Conservation (phyloP, 2,329 filamentous ascomycete species). For the Aureobasidium sp. region DNA sequence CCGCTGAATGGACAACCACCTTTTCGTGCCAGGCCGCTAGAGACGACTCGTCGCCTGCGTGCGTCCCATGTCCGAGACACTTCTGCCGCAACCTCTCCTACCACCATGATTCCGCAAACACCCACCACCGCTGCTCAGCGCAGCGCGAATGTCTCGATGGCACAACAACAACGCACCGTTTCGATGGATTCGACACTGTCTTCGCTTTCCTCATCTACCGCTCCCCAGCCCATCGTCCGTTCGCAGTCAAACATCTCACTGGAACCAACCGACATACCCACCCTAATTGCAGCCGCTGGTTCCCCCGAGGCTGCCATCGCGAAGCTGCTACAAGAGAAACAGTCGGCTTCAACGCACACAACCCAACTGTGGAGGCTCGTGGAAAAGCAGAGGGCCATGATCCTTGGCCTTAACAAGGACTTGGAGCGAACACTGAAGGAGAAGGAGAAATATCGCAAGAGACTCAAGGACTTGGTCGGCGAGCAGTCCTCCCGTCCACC, state of each 20-base stretch:
- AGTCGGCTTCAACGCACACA: conserved; percentile 81
- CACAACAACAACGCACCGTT: conserved; percentile 56
- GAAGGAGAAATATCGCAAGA: conserved; percentile 87
- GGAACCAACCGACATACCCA: conserved; percentile 62
- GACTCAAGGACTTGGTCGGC: conserved; percentile 65
- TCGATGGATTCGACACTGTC: conserved; percentile 92
- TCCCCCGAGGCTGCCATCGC: conserved; percentile 84
- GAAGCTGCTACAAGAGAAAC: conserved; percentile 84
- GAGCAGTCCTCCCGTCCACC: conserved; percentile 30
- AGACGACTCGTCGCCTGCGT: conserved; percentile 2
- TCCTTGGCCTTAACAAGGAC: conserved; percentile 89
- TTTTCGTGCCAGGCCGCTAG: neutral
- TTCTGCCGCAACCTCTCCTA: neutral
- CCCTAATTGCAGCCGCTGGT: conserved; percentile 73
- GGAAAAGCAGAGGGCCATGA: conserved; percentile 92
- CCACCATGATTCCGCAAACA: neutral
- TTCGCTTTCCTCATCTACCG: conserved; percentile 38
- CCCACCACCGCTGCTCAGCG: neutral
- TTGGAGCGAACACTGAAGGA: conserved; percentile 85
- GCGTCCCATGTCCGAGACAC: neutral
- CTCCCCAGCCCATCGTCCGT: conserved; percentile 50
- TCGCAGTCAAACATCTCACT: conserved; percentile 50
- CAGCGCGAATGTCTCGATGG: neutral
- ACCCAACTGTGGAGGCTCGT: conserved; percentile 89
- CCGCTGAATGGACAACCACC: neutral